Percentiles rank a stretch among this genome's conserved stretches.
These are phyloP conservation scores for Delphinella strobiligena DNA, from an alignment of 2,329 filamentous ascomycete species.

Conservation along the genomic window DNA sequence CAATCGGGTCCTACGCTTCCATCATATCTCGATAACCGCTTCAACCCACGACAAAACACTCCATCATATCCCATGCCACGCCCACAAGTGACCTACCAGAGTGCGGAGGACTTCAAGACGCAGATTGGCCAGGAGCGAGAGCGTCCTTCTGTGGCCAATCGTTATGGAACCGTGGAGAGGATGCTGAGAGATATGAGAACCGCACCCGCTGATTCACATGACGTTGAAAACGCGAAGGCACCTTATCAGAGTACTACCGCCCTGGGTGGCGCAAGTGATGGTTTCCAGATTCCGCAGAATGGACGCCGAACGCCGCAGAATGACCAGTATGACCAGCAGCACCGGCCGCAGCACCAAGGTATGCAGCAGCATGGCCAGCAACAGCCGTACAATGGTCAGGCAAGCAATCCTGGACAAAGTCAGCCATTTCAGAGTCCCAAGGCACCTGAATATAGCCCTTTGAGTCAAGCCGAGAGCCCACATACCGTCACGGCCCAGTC, in stretches of 20 bases:
- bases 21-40: slow-evolving; percentile 8
- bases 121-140: slow-evolving; percentile 22
- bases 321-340: no score
- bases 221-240: neutral
- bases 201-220: neutral
- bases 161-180: slow-evolving; percentile 21
- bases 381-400: neutral
- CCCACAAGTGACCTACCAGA: slow-evolving; percentile 28
- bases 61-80: neutral
- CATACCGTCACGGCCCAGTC: neutral
- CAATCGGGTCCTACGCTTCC: neutral
- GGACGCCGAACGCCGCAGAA: no score
- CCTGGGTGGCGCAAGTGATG: slow-evolving; percentile 1
- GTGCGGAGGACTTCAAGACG: slow-evolving; percentile 31
- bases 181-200: slow-evolving; percentile 17
- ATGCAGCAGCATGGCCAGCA: neutral
- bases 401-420: no score
- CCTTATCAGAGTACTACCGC: slow-evolving; percentile 2
- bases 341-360: no score
- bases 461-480: neutral
- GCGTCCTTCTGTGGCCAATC: slow-evolving; percentile 19
- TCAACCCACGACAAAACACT: slow-evolving; percentile 2
- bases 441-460: neutral
- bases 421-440: neutral
- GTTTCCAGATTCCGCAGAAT: slow-evolving; percentile 1